These are phyloP conservation scores for Phytophthora syringae DNA, from an alignment of 352 stramenopile genomes.

Conservation along the genomic window DNA sequence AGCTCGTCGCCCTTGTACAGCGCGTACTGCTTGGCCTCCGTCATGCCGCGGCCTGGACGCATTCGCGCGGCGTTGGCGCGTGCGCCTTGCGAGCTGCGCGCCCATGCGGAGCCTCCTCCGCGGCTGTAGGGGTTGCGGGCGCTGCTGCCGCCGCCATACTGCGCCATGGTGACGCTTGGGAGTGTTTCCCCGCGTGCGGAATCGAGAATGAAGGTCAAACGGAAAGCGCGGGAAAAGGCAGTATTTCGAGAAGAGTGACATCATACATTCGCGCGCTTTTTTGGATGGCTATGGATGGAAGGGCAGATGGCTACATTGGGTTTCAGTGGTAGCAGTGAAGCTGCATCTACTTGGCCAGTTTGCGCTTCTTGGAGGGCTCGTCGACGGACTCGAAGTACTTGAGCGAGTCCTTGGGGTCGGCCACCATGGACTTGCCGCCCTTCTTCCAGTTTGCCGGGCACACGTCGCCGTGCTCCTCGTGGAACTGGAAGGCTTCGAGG, in stretches of 20 bases:
- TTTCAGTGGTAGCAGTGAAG: not conserved
- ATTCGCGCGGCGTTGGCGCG: slow-evolving; percentile 57
- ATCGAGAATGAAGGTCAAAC: slow-evolving; percentile 25
- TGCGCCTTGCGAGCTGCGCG: slow-evolving; percentile 73
- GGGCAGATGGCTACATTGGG: too few relatives aligned
- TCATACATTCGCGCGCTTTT: not conserved
- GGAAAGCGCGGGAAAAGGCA: slow-evolving; percentile 20
- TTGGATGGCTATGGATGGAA: not conserved
- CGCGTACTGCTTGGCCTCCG: slow-evolving; percentile 60
- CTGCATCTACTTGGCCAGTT: slow-evolving; percentile 27
- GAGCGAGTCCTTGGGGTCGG: slow-evolving; percentile 75
- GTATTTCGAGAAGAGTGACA: not conserved
- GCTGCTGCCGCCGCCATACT: slow-evolving; percentile 17
- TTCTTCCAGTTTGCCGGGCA: slow-evolving; percentile 94
- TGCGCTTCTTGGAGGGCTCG: slow-evolving; percentile 41
- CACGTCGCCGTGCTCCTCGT: slow-evolving; percentile 90
- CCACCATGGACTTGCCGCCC: slow-evolving; percentile 86
- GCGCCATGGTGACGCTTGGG: slow-evolving; percentile 16
- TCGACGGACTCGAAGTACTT: slow-evolving; percentile 76
- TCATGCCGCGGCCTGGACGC: slow-evolving; percentile 58
- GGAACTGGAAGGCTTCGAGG: slow-evolving; percentile 93
- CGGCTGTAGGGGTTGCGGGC: slow-evolving; percentile 50
- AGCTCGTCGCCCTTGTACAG: slow-evolving; percentile 72
- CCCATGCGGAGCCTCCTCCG: slow-evolving; percentile 66
- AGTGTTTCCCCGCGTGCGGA: slow-evolving; percentile 9